These are phyloP conservation scores for Xylariaceae sp. DNA, from an alignment of 2,329 filamentous ascomycete genomes.

Conservation along the genomic window DNA sequence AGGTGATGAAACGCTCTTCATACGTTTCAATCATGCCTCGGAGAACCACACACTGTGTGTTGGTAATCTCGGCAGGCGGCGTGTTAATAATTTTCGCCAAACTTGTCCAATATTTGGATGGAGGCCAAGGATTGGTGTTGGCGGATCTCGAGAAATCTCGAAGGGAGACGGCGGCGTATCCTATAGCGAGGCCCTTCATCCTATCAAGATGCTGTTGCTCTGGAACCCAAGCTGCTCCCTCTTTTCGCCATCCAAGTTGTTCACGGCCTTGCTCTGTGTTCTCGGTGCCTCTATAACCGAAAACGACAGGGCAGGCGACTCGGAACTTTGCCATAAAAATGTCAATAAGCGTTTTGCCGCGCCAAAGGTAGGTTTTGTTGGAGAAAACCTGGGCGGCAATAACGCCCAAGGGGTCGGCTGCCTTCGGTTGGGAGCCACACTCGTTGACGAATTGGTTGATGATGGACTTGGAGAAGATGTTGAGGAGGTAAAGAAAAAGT, in stretches of 20 bases:
- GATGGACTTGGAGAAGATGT: conserved; percentile 68
- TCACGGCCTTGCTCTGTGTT: conserved; percentile 61
- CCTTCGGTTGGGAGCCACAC: conserved; percentile 56
- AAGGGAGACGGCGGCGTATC: conserved; percentile 76
- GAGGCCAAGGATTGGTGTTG: conserved; percentile 69
- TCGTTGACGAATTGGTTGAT: conserved; percentile 66
- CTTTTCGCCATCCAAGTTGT: conserved; percentile 69
- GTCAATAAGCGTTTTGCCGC: conserved; percentile 65
- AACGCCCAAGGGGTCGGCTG: conserved; percentile 75
- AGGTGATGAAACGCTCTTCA: conserved; percentile 68
- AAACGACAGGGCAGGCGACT: conserved; percentile 74
- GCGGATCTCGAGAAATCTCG: conserved; percentile 71
- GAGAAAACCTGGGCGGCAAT: conserved; percentile 71
- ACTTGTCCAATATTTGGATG: conserved; percentile 74
- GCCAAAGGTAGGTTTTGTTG: conserved; percentile 59
- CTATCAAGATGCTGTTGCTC: conserved; percentile 73
- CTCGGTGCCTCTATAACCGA: conserved; percentile 74
- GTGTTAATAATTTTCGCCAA: conserved; percentile 74
- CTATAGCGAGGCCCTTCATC: conserved; percentile 78
- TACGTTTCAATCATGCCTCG: conserved; percentile 67
- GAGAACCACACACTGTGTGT: conserved; percentile 67
- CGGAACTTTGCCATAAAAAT: conserved; percentile 85
- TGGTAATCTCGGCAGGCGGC: conserved; percentile 59
- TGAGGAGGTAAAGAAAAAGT: conserved; percentile 69
- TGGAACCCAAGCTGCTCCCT: conserved; percentile 54